Conservation (phyloP, 163 green algal genomes). For the Scenedesmus sp. region DNA sequence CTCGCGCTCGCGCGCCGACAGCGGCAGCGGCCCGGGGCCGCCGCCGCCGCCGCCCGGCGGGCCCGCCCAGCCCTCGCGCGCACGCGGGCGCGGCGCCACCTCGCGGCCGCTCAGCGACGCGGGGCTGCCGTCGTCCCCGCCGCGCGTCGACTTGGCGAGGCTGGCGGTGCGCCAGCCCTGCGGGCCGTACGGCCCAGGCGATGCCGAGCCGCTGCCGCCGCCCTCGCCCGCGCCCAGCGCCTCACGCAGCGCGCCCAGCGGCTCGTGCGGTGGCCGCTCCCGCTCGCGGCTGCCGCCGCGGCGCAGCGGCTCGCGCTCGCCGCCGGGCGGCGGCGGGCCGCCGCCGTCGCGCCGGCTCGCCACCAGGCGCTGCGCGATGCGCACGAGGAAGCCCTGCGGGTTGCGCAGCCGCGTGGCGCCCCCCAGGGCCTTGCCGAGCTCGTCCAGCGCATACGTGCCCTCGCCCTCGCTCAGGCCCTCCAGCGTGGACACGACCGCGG, state of each 20-base stretch:
- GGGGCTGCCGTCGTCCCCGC: background rate
- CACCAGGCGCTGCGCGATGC: constrained; percentile 32
- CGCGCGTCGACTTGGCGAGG: background rate
- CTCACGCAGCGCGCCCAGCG: constrained; percentile 1
- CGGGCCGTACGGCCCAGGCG: background rate
- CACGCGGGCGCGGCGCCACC: no score
- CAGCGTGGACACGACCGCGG: constrained; percentile 24
- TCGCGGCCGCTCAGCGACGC: no score
- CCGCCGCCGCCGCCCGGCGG: background rate
- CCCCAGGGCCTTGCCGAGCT: constrained; percentile 18
- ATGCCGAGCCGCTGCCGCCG: background rate
- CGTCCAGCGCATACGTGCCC: constrained; percentile 33
- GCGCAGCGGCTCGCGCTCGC: background rate
- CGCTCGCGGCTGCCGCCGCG: background rate
- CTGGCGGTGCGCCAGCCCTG: constrained; percentile 2
- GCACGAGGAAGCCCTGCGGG: constrained; percentile 29
- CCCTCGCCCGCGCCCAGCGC: background rate
- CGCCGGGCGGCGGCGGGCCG: background rate
- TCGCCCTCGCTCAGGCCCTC: constrained; percentile 34
- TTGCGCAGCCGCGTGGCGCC: constrained; percentile 28
- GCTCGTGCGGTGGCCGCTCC: background rate
- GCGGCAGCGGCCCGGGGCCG: background rate
- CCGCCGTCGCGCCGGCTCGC: background rate
- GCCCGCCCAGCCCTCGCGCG: no score
- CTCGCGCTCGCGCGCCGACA: no score